Evolutionary conservation across 805 yeast genomes (phyloP).

Genomic region (Diddensiella transvaalensis): DNA sequence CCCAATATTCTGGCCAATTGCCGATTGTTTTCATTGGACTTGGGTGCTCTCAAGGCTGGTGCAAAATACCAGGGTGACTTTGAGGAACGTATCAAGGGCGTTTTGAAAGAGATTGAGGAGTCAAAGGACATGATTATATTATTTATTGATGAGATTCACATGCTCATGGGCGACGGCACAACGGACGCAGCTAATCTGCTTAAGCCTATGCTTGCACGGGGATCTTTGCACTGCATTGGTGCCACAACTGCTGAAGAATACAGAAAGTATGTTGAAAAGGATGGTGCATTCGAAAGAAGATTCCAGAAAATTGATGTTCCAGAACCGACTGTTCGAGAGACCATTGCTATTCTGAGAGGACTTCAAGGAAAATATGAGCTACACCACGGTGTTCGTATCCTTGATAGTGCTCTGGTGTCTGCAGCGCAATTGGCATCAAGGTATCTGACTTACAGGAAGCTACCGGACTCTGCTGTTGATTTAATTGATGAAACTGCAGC

Average conservation of each 20-base stretch:
- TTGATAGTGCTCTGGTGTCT: slow-evolving; percentile 89
- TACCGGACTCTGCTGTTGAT: slow-evolving; percentile 97
- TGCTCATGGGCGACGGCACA: slow-evolving; percentile 99
- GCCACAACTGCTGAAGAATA: slow-evolving; percentile 96
- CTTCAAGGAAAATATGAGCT: slow-evolving; percentile 92
- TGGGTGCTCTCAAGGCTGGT: slow-evolving; percentile 97
- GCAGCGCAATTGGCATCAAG: slow-evolving; percentile 95
- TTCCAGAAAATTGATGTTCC: slow-evolving; percentile 96
- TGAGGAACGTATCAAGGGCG: slow-evolving; percentile 97
- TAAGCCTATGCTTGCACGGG: slow-evolving; percentile 97
- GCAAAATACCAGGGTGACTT: slow-evolving; percentile 98
- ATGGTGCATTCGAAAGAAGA: slow-evolving; percentile 98
- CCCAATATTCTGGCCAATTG: slow-evolving; percentile 82
- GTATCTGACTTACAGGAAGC: slow-evolving; percentile 87
- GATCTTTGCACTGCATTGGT: slow-evolving; percentile 94
- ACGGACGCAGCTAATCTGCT: slow-evolving; percentile 94
- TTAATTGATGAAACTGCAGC: slow-evolving; percentile 96
- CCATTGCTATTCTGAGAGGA: slow-evolving; percentile 95
- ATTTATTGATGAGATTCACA: slow-evolving; percentile 96
- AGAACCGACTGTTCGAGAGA: slow-evolving; percentile 88
- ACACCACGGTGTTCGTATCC: slow-evolving; percentile 95
- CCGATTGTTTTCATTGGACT: slow-evolving; percentile 79
- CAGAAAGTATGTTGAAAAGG: slow-evolving; percentile 87
- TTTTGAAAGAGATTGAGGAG: slow-evolving; percentile 86
- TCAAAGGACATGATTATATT: slow-evolving; percentile 75